Conservation (phyloP, 1,139 yeast species). For the Tardiomyces blankii region DNA sequence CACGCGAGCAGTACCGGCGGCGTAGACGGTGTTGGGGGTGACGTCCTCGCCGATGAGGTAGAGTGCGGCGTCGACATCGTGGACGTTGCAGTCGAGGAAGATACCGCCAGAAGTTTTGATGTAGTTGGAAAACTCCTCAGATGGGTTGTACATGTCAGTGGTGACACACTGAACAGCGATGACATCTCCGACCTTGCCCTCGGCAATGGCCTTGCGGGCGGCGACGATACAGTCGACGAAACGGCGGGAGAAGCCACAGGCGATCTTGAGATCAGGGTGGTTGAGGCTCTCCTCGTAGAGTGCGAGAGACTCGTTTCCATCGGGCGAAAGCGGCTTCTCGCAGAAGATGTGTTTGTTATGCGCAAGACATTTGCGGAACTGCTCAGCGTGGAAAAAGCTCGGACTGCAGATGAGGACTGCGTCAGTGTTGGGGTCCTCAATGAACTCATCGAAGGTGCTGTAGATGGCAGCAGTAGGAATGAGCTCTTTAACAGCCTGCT, state of each 20-base stretch:
- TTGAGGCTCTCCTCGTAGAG: constrained; percentile 9
- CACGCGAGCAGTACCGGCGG: constrained; percentile 11
- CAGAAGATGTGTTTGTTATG: constrained; percentile 12
- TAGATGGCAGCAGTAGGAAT: constrained; percentile 9
- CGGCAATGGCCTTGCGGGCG: constrained; percentile 7
- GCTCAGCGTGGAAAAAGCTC: constrained; percentile 12
- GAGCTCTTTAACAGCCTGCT: constrained; percentile 7
- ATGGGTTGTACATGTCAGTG: constrained; percentile 6
- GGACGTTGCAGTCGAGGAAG: constrained; percentile 12
- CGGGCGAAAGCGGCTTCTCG: constrained; percentile 13
- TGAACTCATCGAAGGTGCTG: constrained; percentile 8
- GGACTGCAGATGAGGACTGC: constrained; percentile 12
- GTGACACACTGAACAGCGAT: constrained; percentile 8
- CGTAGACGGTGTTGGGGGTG: constrained; percentile 10
- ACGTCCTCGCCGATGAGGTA: constrained; percentile 10
- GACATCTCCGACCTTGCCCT: constrained; percentile 12
- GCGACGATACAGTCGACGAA: constrained; percentile 7
- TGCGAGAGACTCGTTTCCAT: constrained; percentile 6
- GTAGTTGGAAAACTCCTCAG: constrained; percentile 7
- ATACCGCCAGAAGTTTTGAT: constrained; percentile 13
- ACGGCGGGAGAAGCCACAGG: constrained; percentile 13
- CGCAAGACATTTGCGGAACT: constrained; percentile 7
- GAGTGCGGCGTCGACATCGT: constrained; percentile 11
- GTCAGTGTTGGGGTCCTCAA: constrained; percentile 8
- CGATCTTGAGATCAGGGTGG: constrained; percentile 10